Base-by-base conservation (phyloP, 2,329 filamentous ascomycete species). In the Neurospora sp. region DNA sequence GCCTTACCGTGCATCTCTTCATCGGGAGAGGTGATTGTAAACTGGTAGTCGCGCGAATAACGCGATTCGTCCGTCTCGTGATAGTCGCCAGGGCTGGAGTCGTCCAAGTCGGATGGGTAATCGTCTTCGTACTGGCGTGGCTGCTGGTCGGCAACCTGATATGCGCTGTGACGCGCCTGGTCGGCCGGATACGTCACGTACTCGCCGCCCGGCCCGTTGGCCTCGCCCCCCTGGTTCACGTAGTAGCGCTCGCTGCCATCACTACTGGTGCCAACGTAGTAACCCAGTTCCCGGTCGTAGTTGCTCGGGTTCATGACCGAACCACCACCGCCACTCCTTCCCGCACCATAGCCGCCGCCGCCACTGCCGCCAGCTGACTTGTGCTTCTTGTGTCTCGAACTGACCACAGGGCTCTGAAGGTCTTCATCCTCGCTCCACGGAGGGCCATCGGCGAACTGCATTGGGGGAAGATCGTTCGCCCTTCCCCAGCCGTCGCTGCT, bases 1-100 rank as follows among this genome's bases (percentile, higher is more conserved):
- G 93, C 94, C 78, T 97, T 97, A 67, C 96, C 96, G 77, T 97
- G 94, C 88, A 97, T 97, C 79, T 98, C 93, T 81, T 98, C 95
- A 79, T 98, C 96, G 5, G 94, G 93, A 15, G 92, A 96, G 17
- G 92, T 95, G 75, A 97, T 97, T 19, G 93, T 96, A 79, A 97
- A 97, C 76, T 96, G 92, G 79, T 97, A 97, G 80, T 97, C 92
- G 74, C 92, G 89, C 66, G 93, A 96, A 80, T 94, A 97, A 76
- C 93, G 88, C 69, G 90, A 92, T 78, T 92, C 87, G 77, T 93
- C 90, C 74, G 88, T 87, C 70, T 86, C 83, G 70, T 81, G 83
- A 72, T 83, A 85, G 38, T 83, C 84, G 62, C 83, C 82, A 38
- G 82, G 79, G 78, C 86, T 88, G 17, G 87, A 88, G 15, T 82